These are phyloP conservation scores for Neurospora sp. DNA, from an alignment of 495 filamentous ascomycete species.

Conservation along the genomic window DNA sequence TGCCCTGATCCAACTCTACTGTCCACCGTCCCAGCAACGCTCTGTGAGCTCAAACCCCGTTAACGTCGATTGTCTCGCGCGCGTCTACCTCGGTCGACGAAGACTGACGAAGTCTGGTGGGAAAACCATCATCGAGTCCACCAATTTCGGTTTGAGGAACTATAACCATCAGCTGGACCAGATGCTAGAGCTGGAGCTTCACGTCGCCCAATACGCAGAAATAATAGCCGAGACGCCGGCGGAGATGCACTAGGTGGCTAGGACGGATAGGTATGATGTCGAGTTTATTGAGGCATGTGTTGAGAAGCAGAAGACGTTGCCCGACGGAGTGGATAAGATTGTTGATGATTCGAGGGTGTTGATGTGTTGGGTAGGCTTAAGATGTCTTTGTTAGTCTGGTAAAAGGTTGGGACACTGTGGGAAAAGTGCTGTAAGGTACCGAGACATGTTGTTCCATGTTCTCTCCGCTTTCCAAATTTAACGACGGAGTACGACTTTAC, in stretches of 20 bases:
- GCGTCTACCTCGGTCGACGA: constrained; percentile 3
- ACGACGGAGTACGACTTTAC: background rate
- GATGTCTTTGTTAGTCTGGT: no score
- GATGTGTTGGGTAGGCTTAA: no score
- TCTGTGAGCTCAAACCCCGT: background rate
- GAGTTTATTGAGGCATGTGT: constrained; percentile 10
- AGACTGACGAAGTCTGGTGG: background rate
- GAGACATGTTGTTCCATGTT: background rate
- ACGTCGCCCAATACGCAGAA: background rate
- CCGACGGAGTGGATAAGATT: background rate
- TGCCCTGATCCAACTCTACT: background rate
- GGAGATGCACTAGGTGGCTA: constrained; percentile 10
- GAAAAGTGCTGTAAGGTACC: background rate
- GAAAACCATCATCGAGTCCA: no score
- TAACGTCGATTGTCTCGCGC: constrained; percentile 4
- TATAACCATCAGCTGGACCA: constrained; percentile 11
- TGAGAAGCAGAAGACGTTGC: constrained; percentile 6
- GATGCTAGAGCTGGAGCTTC: constrained; percentile 5
- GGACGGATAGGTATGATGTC: constrained; percentile 7
- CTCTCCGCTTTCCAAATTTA: background rate
- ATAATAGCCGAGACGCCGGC: constrained; percentile 6
- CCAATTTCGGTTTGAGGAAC: constrained; percentile 10
- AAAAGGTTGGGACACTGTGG: background rate
- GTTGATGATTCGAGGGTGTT: background rate
- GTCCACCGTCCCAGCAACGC: background rate